A percentile compares a stretch with the other conserved stretches of the same genome.
These are phyloP conservation scores for Neurospora sp. DNA, from an alignment of 495 filamentous ascomycete genomes.

Conservation along the genomic window DNA sequence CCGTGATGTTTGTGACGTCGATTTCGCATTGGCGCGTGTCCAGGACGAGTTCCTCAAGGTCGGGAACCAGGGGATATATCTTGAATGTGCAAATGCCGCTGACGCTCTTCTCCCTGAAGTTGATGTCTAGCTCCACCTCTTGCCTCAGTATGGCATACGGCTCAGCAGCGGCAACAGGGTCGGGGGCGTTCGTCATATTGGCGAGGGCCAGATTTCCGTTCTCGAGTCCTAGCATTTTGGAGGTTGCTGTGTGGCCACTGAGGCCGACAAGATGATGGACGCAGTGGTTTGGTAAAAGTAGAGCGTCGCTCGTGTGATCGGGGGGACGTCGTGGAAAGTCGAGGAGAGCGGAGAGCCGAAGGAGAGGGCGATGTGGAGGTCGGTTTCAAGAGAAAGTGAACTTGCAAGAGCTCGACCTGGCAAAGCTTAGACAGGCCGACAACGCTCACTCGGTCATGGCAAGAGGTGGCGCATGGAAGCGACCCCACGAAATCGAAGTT, in stretches of 20 bases:
- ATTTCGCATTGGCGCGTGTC: conserved; percentile 81
- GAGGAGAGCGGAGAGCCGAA: background rate
- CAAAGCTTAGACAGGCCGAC: conserved; percentile 8
- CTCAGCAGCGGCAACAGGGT: conserved; percentile 8
- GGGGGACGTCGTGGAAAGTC: background rate
- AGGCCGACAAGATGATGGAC: background rate
- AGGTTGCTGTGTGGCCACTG: background rate
- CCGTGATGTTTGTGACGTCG: conserved; percentile 47
- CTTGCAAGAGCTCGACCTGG: conserved; percentile 7
- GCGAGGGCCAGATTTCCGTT: background rate
- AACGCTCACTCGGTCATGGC: conserved; percentile 12
- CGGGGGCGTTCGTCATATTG: background rate
- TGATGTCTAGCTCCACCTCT: conserved; percentile 77
- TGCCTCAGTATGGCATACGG: conserved; percentile 57
- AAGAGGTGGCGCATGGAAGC: conserved; percentile 1
- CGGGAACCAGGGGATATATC: conserved; percentile 55
- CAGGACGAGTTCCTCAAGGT: conserved; percentile 60
- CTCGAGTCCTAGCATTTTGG: background rate
- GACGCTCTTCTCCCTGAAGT: conserved; percentile 65
- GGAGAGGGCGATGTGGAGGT: background rate
- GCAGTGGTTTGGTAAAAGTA: background rate
- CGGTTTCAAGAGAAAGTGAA: background rate
- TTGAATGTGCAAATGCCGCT: conserved; percentile 74
- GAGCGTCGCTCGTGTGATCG: background rate
- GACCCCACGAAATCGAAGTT: background rate